These are phyloP conservation scores for Exophiala bonariae DNA, from an alignment of 2,329 filamentous ascomycete species.

Conservation along the genomic window DNA sequence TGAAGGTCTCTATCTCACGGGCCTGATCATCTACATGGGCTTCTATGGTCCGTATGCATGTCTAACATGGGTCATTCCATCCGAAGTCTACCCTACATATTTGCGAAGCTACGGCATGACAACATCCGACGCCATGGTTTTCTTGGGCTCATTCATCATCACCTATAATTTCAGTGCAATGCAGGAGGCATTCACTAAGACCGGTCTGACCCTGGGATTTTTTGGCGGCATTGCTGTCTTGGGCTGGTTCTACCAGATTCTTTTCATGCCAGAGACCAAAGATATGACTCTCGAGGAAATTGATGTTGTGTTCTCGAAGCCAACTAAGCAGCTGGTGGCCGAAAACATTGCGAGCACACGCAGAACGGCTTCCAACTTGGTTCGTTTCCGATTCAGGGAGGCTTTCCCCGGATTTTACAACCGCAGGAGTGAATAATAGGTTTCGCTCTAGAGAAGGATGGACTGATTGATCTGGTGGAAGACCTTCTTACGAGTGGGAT, in stretches of 20 bases:
- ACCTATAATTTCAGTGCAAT: conserved; percentile 75
- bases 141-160: conserved; percentile 70
- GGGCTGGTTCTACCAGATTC: conserved; percentile 69
- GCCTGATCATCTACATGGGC: conserved; percentile 67
- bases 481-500: no score
- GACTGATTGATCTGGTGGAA: no score
- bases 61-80: conserved; percentile 66
- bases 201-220: conserved; percentile 68
- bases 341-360: conserved; percentile 54
- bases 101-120: conserved; percentile 74
- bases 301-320: conserved; percentile 64
- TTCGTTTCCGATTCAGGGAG: conserved; percentile 43
- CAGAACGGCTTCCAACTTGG: conserved; percentile 47
- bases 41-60: conserved; percentile 69
- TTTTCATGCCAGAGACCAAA: conserved; percentile 75
- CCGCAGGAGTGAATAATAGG: no score
- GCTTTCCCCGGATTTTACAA: no score
- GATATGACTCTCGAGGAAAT: conserved; percentile 76
- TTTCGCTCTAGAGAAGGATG: no score
- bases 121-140: conserved; percentile 66
- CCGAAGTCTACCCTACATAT: conserved; percentile 72
- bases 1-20: conserved; percentile 64
- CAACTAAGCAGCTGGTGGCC: conserved; percentile 62
- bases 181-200: conserved; percentile 66
- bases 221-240: conserved; percentile 72